These are phyloP conservation scores for Hyphopichia buzzinii DNA, from an alignment of 1,139 yeast species.

Conservation along the genomic window DNA sequence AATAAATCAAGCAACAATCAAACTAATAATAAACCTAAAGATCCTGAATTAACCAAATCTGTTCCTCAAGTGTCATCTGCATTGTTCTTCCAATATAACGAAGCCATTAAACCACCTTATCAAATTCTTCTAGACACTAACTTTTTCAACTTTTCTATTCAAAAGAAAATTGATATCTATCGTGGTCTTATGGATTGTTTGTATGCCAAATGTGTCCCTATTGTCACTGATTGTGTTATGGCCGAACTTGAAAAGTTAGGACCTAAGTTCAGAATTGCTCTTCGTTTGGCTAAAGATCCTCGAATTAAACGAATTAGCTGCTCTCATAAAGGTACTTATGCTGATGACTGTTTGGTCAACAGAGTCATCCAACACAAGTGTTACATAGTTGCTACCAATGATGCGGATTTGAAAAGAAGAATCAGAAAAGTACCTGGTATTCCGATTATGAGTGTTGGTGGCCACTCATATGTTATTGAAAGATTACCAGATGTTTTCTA, in stretches of 20 bases:
- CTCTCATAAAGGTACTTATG: constrained; percentile 93
- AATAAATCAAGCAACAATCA: constrained; percentile 11
- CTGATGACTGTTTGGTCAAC: constrained; percentile 94
- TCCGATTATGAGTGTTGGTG: constrained; percentile 95
- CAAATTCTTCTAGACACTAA: constrained; percentile 95
- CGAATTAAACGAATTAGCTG: constrained; percentile 84
- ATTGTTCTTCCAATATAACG: constrained; percentile 89
- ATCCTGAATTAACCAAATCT: constrained; percentile 77
- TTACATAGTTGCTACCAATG: constrained; percentile 95
- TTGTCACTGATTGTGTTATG: constrained; percentile 95
- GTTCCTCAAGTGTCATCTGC: constrained; percentile 97
- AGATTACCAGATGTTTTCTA: constrained; percentile 91
- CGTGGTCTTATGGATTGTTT: constrained; percentile 96
- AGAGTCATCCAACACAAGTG: constrained; percentile 95
- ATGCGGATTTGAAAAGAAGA: constrained; percentile 95
- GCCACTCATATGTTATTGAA: constrained; percentile 87
- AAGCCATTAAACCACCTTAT: constrained; percentile 93
- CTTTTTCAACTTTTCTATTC: constrained; percentile 93
- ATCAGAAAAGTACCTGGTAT: constrained; percentile 95
- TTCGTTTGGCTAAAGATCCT: constrained; percentile 90
- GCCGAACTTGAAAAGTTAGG: constrained; percentile 97
- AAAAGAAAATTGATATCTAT: constrained; percentile 87
- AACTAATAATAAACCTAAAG: constrained; percentile 28
- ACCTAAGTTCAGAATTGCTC: constrained; percentile 89
- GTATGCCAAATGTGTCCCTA: constrained; percentile 92